Conservation (phyloP, 2,329 filamentous ascomycete genomes). For the Atkinsonella texensis region DNA sequence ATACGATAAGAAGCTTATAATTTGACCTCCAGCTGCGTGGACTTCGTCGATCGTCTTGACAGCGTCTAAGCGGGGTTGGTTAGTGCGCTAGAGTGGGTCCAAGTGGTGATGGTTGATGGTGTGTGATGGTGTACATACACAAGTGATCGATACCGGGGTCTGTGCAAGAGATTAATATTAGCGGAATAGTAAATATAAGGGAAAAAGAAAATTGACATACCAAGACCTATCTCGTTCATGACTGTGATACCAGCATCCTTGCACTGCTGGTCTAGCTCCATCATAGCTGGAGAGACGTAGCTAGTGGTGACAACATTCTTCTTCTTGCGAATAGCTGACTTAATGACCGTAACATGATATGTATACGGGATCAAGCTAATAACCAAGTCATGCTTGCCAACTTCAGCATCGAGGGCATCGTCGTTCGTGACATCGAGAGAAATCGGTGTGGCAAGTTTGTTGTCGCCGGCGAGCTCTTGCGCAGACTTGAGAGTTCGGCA, state of each 20-base stretch:
- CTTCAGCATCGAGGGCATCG: slow-evolving; percentile 64
- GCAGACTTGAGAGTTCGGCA: slow-evolving; percentile 72
- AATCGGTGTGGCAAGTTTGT: slow-evolving; percentile 63
- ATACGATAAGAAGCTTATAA: slow-evolving; percentile 69
- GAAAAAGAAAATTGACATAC: slow-evolving; percentile 10
- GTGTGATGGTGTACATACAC: slow-evolving; percentile 13
- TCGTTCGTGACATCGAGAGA: slow-evolving; percentile 74
- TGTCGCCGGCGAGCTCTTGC: slow-evolving; percentile 59
- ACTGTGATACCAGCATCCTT: slow-evolving; percentile 92
- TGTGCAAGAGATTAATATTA: slow-evolving; percentile 10
- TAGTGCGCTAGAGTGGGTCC: background rate
- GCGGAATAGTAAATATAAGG: background rate
- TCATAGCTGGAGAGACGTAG: slow-evolving; percentile 87
- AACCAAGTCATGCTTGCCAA: slow-evolving; percentile 68
- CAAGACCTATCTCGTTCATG: slow-evolving; percentile 87
- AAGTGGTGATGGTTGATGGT: background rate
- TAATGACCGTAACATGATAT: slow-evolving; percentile 80
- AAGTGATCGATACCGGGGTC: slow-evolving; percentile 63
- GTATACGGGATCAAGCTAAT: slow-evolving; percentile 85
- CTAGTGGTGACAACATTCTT: slow-evolving; percentile 93
- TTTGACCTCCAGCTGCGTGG: slow-evolving; percentile 78
- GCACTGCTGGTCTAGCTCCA: slow-evolving; percentile 68
- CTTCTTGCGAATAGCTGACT: slow-evolving; percentile 84
- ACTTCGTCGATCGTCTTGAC: slow-evolving; percentile 81
- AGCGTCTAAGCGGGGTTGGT: slow-evolving; percentile 44